Evolutionary conservation across 2,329 filamentous ascomycete genomes (phyloP).

Genomic region (Cryphonectria radicalis): DNA sequence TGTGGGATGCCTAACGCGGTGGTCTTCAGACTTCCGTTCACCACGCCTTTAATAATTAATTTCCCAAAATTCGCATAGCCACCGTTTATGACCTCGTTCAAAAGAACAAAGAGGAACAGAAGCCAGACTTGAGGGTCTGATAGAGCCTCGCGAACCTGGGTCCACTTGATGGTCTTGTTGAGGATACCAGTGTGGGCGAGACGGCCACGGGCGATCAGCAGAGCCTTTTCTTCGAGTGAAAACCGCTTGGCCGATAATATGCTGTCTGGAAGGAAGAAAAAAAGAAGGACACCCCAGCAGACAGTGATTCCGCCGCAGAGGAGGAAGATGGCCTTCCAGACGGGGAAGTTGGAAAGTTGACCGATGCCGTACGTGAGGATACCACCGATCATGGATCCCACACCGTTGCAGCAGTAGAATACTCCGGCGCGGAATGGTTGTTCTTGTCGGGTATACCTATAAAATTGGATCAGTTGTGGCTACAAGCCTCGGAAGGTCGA

Average conservation of each 20-base stretch:
- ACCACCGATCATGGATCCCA: conserved; percentile 44
- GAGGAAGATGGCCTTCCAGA: conserved; percentile 50
- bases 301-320: conserved; percentile 50
- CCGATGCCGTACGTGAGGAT: conserved; percentile 45
- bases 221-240: conserved; percentile 47
- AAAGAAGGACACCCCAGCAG: conserved; percentile 44
- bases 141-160: conserved; percentile 53
- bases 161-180: conserved; percentile 51
- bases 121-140: conserved; percentile 50
- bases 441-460: conserved; percentile 48
- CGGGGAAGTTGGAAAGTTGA: conserved; percentile 45
- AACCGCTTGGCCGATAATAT: conserved; percentile 48
- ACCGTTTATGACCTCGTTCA: conserved; percentile 59
- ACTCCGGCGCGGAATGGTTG: conserved; percentile 52
- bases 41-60: conserved; percentile 57
- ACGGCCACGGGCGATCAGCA: conserved; percentile 45
- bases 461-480: neutral
- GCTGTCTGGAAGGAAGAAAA: conserved; percentile 48
- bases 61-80: conserved; percentile 60
- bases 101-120: conserved; percentile 48
- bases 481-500: neutral
- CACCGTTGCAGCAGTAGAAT: conserved; percentile 46
- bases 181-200: conserved; percentile 48
- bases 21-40: conserved; percentile 48
- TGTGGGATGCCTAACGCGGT: conserved; percentile 59